Evolutionary conservation across 225 moss, liverwort and hornwort genomes (phyloP).

Genomic region (Anthoceros angustus): DNA sequence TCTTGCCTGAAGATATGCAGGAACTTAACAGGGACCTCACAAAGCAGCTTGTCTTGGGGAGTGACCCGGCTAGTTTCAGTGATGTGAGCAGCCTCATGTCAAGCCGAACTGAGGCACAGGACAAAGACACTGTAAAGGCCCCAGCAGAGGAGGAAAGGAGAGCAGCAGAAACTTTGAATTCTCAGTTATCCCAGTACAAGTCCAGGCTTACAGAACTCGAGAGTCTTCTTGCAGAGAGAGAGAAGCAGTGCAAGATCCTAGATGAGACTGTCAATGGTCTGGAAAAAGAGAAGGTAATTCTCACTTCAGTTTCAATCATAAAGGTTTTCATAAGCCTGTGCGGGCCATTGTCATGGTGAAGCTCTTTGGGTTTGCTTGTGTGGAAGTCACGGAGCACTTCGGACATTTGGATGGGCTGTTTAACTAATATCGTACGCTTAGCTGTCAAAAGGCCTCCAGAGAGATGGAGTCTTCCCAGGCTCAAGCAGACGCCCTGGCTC

Average conservation of each 20-base stretch:
- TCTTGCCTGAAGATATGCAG: neutral
- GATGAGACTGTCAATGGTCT: slow-evolving; percentile 12
- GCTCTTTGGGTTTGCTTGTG: too few species aligned
- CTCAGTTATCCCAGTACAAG: slow-evolving; percentile 12
- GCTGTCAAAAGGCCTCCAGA: neutral
- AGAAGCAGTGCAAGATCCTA: slow-evolving; percentile 15
- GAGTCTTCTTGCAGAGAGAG: slow-evolving; percentile 15
- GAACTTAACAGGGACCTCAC: neutral
- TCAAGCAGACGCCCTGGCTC: slow-evolving; percentile 44
- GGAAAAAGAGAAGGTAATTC: slow-evolving; percentile 26
- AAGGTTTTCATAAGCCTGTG: neutral
- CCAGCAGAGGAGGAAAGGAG: slow-evolving; percentile 13
- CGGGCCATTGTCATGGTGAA: too few species aligned
- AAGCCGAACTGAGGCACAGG: neutral
- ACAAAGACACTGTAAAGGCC: neutral
- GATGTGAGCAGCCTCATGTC: too few species aligned
- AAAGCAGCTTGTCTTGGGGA: neutral
- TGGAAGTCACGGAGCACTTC: too few species aligned
- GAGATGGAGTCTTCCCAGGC: slow-evolving; percentile 47
- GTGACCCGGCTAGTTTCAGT: neutral
- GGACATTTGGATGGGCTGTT: too few species aligned
- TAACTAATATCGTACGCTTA: neutral
- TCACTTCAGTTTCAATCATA: neutral
- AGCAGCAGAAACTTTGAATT: slow-evolving; percentile 12
- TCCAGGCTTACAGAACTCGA: slow-evolving; percentile 13